A percentile compares a stretch with the other conserved stretches of the same genome.
Evolutionary conservation across 352 stramenopile genomes (phyloP).

Genomic region (Pythium vanterpoolii): DNA sequence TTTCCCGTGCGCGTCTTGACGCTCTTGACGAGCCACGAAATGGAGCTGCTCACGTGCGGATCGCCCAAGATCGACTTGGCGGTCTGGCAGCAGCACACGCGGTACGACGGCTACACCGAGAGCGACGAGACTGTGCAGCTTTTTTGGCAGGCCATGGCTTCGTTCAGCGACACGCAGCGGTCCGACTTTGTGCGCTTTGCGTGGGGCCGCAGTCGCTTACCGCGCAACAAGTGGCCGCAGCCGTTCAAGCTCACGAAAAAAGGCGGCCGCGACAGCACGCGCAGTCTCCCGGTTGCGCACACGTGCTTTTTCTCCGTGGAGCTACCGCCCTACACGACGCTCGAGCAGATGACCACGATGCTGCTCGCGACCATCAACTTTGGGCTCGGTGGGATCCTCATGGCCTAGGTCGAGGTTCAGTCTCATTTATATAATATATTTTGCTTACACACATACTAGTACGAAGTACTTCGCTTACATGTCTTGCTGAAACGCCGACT

Average conservation of each 20-base stretch:
- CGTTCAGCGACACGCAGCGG: slow-evolving; percentile 87
- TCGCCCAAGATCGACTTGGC: slow-evolving; percentile 89
- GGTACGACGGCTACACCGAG: slow-evolving; percentile 88
- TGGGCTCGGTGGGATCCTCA: slow-evolving; percentile 88
- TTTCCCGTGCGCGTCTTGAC: slow-evolving; percentile 87
- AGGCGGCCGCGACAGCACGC: slow-evolving; percentile 71
- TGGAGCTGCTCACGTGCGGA: slow-evolving; percentile 90
- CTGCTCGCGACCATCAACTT: slow-evolving; percentile 94
- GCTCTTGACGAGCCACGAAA: slow-evolving; percentile 88
- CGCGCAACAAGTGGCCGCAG: slow-evolving; percentile 84
- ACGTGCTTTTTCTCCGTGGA: slow-evolving; percentile 97
- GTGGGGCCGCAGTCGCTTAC: slow-evolving; percentile 91
- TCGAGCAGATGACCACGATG: slow-evolving; percentile 89
- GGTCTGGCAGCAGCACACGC: slow-evolving; percentile 82
- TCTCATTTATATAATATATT: neutral
- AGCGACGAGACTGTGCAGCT: slow-evolving; percentile 77
- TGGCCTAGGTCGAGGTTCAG: slow-evolving; percentile 51
- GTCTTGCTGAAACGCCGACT: slow-evolving; percentile 17
- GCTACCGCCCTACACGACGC: slow-evolving; percentile 90
- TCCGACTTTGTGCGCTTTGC: slow-evolving; percentile 92
- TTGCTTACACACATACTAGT: too few species aligned
- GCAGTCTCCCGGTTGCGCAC: slow-evolving; percentile 90
- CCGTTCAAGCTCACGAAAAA: slow-evolving; percentile 92
- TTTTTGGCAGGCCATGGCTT: slow-evolving; percentile 88
- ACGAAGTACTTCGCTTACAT: slow-evolving; percentile 9